Percentiles rank a stretch among this genome's conserved stretches.
Evolutionary conservation across 1,284 basidiomycete genomes (phyloP).

Genomic region (Microbotryum intermedium): DNA sequence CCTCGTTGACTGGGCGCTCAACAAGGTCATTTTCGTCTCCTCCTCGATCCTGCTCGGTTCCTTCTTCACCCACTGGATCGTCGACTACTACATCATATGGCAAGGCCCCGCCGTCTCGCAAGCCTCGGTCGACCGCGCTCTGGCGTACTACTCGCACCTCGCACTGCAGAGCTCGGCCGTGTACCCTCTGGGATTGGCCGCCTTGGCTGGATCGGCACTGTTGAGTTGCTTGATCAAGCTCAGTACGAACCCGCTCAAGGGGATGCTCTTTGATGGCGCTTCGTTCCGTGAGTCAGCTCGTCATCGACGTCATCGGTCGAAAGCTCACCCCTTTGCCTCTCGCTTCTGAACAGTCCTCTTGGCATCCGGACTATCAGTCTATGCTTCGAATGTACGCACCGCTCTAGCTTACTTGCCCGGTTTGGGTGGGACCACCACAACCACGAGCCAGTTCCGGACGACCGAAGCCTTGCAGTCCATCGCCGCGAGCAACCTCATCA

Average conservation of each 20-base stretch:
- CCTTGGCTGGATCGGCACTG: constrained; percentile 2
- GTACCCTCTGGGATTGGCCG: constrained; percentile 9
- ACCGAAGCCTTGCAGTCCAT: constrained; percentile 20
- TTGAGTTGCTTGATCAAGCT: constrained; percentile 4
- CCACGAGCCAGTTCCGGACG: neutral
- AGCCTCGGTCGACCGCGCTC: neutral
- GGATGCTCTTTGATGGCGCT: constrained; percentile 24
- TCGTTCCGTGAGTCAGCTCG: constrained; percentile 9
- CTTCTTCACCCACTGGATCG: constrained; percentile 18
- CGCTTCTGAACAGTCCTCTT: constrained; percentile 11
- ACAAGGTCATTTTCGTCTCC: constrained; percentile 16
- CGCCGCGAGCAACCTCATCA: constrained; percentile 23
- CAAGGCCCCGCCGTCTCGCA: constrained; percentile 1
- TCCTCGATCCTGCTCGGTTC: constrained; percentile 11
- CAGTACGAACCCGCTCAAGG: constrained; percentile 9
- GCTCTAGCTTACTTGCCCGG: constrained; percentile 25
- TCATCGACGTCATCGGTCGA: neutral
- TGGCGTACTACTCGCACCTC: constrained; percentile 16
- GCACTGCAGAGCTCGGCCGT: constrained; percentile 8
- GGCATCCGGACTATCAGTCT: constrained; percentile 14
- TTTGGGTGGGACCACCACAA: neutral
- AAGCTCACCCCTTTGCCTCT: too few species aligned
- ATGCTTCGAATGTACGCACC: constrained; percentile 24
- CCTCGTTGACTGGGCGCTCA: neutral
- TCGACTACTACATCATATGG: constrained; percentile 18